Base-by-base conservation (phyloP, 306 rosid genomes). In the Vigna trinervia region DNA sequence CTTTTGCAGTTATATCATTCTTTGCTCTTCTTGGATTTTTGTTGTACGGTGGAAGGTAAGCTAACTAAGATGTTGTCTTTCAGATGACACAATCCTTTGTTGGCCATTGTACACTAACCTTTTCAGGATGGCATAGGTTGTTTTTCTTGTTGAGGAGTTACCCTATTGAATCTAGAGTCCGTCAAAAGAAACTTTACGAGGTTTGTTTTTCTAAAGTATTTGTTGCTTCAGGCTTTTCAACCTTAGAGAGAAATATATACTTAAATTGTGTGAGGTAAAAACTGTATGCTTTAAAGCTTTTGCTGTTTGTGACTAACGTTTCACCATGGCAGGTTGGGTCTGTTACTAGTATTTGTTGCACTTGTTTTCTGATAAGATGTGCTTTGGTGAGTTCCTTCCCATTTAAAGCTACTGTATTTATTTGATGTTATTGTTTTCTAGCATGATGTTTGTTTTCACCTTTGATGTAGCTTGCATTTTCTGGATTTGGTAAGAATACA, bases 11-110 rank as follows among this genome's bases (percentile, higher is more conserved):
- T 64, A 80, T 78, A 75, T 90, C 93, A 67, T 88, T 92, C 52
- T 85, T 75, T 71, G 88, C 91, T 62, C 89, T 92, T 77, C 84
- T 90, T 45, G 94, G 90, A 77, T 92, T 92, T 81, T 76, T 92
- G 84, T 66, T 87, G 70, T 92, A 92, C 74, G 97, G 97, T 72
- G 97, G 97, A 80, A 90, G 97, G 97, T 90, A 88, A 85, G 62
- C 14, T 11, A 14, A 11, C 50, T 45, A 12, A 45, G 5, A 11
- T 53, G 12, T 62, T 67, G 1, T 34, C 63, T 54, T 64, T 47
- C 34, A 11, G 14, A 19, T 36, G 38, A 14, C 13, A 41, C 50
- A 4, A 17, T 66, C 57, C 43, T 23, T 72, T 14, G 74, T 78
- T 14, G 41, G 32, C 12, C 20, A 56, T 41, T 26, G 61, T 69